Base-by-base conservation (phyloP, 2,329 filamentous ascomycete genomes). In the Talaromyces sp. region DNA sequence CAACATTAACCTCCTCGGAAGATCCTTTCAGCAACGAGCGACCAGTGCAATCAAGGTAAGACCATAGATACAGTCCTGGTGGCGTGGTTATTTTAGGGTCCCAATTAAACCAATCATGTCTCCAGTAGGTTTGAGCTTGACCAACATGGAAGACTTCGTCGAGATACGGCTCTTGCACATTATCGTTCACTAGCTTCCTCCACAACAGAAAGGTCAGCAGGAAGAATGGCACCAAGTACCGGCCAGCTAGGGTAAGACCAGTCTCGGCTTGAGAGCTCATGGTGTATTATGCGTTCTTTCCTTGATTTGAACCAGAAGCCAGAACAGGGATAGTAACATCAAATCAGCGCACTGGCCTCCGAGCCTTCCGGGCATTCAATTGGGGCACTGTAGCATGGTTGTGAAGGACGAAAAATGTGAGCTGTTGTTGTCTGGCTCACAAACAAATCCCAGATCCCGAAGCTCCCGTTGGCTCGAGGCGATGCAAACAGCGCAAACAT, bases 21-120 rank as follows among this genome's bases (percentile, higher is more conserved):
- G 71, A 71, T 33, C 65, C 70, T 62, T 69, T 71, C 60, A 74
- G 66, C 35, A 70, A 57, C 47, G 72, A 64, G 7, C 69, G 64
- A 11, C 63, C 61, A 13, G 72, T 70, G 63, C 74, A 73, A 25
- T 72, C 63, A 33, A 77, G 82, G 75, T 82, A 92, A 81, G 78
- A 77, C 69, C 69, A 75, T 56, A 81, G 82, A 73, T 83, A 93
- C 81, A 99, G 81, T 39, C 93, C 95, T 0, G 95, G 94, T 0
- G 95, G 95, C 1, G 95, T 99, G 0, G 95, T 99, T 74, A 99
- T 95, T 76, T 98, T 99, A 66, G 94, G 90, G 77, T 99, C 93
- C 95, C 95, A 99, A 64, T 91, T 84, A 13, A 77, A 75, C 80
- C 90, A 96, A 62, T 85, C 85, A 11, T 90, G 89, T 47, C 85